Conservation (phyloP, 306 rosid species). For the Citrullus amarus region DNA sequence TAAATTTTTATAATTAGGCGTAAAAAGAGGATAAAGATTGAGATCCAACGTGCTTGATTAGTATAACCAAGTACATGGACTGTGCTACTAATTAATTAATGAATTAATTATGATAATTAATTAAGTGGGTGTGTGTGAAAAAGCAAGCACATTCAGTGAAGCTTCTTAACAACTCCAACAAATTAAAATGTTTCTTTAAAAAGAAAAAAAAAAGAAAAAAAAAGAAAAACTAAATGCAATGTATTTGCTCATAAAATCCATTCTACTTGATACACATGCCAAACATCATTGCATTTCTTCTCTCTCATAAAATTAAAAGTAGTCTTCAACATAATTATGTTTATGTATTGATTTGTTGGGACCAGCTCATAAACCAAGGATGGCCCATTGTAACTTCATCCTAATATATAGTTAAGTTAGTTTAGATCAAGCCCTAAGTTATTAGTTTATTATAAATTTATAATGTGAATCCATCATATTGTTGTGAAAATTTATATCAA, state of each 20-base stretch:
- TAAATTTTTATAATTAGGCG: not conserved
- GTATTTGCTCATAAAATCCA: not conserved
- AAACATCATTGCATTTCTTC: not conserved
- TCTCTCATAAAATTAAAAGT: not conserved
- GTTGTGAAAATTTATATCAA: too few relatives aligned
- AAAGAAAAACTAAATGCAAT: not conserved
- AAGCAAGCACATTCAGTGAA: not conserved
- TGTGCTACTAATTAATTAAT: not conserved
- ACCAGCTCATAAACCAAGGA: not conserved
- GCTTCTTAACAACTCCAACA: not conserved
- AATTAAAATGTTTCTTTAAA: too few relatives aligned
- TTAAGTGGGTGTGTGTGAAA: not conserved
- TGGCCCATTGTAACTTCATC: not conserved
- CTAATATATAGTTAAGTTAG: not conserved
- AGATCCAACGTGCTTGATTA: not conserved
- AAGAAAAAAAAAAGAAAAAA: too few relatives aligned
- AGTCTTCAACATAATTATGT: not conserved
- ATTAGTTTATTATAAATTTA: too few relatives aligned
- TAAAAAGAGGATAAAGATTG: not conserved
- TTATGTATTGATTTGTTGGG: not conserved
- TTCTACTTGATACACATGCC: not conserved
- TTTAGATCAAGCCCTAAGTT: not conserved
- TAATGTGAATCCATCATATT: too few relatives aligned
- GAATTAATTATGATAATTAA: not conserved
- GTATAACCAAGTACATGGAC: constrained; percentile 4